These are phyloP conservation scores for Cyathus olla DNA, from an alignment of 1,284 basidiomycete genomes.

Conservation along the genomic window DNA sequence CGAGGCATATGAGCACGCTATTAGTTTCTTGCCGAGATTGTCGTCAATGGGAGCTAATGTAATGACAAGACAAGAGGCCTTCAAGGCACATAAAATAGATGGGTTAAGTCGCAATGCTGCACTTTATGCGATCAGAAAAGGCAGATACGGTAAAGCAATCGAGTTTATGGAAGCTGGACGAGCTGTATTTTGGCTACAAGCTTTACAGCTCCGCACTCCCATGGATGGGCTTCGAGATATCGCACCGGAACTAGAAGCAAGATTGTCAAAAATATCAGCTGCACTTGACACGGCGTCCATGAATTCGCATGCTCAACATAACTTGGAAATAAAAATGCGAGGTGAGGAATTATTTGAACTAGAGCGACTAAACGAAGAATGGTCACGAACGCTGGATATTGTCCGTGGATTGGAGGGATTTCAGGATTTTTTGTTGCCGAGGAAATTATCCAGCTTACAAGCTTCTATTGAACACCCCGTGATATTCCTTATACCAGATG, in stretches of 20 bases:
- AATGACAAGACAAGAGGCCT: background rate
- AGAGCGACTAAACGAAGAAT: too few relatives aligned
- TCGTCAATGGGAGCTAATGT: background rate
- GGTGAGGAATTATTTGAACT: too few relatives aligned
- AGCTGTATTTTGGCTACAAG: background rate
- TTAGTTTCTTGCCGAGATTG: background rate
- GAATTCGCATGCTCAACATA: too few relatives aligned
- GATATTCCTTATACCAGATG: too few relatives aligned
- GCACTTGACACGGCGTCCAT: too few relatives aligned
- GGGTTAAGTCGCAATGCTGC: background rate
- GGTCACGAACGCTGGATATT: too few relatives aligned
- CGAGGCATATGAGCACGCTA: background rate
- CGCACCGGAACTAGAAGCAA: background rate
- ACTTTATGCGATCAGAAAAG: background rate
- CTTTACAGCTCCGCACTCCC: background rate
- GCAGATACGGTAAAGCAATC: background rate
- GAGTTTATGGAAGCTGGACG: constrained; percentile 1
- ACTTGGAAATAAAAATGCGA: too few relatives aligned
- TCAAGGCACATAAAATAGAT: background rate
- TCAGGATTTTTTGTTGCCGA: too few relatives aligned
- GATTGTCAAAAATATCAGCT: background rate
- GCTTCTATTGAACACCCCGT: too few relatives aligned
- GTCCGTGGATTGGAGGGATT: too few relatives aligned
- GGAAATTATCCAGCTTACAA: too few relatives aligned
- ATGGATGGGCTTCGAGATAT: background rate